A percentile compares a stretch with the other conserved stretches of the same genome.
These are phyloP conservation scores for Tetrahymena borealis DNA, from an alignment of 73 alveolate genomes.

Conservation along the genomic window DNA sequence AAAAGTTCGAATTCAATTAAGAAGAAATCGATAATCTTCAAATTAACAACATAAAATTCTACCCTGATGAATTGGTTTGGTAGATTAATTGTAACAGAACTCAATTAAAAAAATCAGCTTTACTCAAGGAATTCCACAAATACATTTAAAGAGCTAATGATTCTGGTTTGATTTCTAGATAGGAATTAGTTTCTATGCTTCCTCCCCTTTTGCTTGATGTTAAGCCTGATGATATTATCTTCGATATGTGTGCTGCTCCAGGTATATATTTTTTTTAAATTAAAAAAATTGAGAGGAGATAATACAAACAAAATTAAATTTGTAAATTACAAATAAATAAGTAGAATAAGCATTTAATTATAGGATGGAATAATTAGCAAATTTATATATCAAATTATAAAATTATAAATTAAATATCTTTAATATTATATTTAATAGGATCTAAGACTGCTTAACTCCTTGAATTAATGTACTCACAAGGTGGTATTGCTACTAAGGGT, in stretches of 20 bases:
- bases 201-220: slow-evolving; percentile 94
- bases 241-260: slow-evolving; percentile 99
- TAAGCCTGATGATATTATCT: slow-evolving; percentile 46
- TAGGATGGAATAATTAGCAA: not conserved
- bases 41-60: slow-evolving; percentile 52
- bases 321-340: not conserved
- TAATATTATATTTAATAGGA: too few relatives aligned
- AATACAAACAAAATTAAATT: not conserved
- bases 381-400: not conserved
- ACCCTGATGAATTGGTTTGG: slow-evolving; percentile 79
- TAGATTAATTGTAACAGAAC: slow-evolving; percentile 73
- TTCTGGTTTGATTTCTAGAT: slow-evolving; percentile 87
- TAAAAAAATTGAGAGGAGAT: too few relatives aligned
- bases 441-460: slow-evolving; percentile 93
- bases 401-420: not conserved
- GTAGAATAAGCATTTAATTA: too few relatives aligned
- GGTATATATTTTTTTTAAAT: too few relatives aligned
- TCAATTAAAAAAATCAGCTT: slow-evolving; percentile 72
- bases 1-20: not conserved
- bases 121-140: slow-evolving; percentile 71
- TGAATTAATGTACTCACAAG: slow-evolving; percentile 63
- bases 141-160: slow-evolving; percentile 75
- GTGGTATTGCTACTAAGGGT: slow-evolving; percentile 59
- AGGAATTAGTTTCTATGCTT: slow-evolving; percentile 95
- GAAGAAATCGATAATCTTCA: slow-evolving; percentile 46